A percentile compares a stretch with the other conserved stretches of the same genome.
phyloP scores from a whole-genome alignment of 345 rosid species.

The Triadica sebifera region DNA sequence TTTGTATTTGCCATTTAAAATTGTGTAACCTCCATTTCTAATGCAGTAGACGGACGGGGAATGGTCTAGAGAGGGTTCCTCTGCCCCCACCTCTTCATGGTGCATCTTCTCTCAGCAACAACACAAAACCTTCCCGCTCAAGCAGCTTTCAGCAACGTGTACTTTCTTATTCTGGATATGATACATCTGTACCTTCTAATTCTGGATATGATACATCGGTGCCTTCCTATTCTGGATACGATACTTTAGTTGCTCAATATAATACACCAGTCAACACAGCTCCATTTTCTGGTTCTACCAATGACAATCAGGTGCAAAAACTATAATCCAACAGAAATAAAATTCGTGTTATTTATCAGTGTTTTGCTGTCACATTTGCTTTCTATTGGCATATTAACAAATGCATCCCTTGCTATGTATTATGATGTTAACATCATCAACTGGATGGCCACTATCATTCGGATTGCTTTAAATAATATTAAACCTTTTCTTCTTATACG shows the following conservation, averaged over 20 bases:
- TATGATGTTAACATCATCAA: no score
- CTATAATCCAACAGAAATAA: background rate
- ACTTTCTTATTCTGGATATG: conserved; percentile 24
- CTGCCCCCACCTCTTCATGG: conserved; percentile 72
- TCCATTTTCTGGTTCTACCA: conserved; percentile 32
- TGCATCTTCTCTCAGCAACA: conserved; percentile 34
- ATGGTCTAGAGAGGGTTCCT: conserved; percentile 53
- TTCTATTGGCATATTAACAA: background rate
- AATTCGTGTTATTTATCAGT: background rate
- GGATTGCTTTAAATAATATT: background rate
- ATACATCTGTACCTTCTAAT: conserved; percentile 16
- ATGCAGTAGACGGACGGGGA: conserved; percentile 51
- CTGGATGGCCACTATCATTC: background rate
- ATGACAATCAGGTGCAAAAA: conserved; percentile 50
- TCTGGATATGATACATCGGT: conserved; percentile 6
- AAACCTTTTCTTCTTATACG: background rate
- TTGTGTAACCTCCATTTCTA: background rate
- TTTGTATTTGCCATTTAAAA: background rate
- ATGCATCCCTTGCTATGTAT: background rate
- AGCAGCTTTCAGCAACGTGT: conserved; percentile 36
- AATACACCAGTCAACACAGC: conserved; percentile 33
- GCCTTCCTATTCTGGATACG: conserved; percentile 8
- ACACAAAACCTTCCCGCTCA: conserved; percentile 35
- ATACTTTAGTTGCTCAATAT: conserved; percentile 28
- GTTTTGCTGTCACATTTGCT: background rate